phyloP scores from a whole-genome alignment of 768 basidiomycete genomes.

The Auricularia cornea region DNA sequence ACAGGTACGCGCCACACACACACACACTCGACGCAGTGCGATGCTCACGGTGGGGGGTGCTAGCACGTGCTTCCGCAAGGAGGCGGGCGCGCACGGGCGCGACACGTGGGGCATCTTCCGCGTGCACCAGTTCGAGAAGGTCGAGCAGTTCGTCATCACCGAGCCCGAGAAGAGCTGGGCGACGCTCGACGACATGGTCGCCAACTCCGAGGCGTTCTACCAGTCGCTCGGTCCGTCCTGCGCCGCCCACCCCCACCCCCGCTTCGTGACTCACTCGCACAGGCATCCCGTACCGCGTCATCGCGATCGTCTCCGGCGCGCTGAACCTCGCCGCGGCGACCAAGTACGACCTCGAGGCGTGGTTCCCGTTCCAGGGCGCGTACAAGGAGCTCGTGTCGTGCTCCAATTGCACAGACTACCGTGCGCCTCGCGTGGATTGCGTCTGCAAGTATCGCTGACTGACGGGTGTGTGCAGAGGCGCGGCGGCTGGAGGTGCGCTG shows the following conservation, averaged over 20 bases:
- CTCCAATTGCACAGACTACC: slow-evolving; percentile 98
- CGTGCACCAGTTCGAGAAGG: slow-evolving; percentile 98
- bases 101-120: slow-evolving; percentile 99
- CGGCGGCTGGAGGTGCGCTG: slow-evolving; percentile 89
- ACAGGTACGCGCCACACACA: slow-evolving; percentile 31
- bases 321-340: slow-evolving; percentile 94
- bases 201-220: slow-evolving; percentile 88
- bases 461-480: slow-evolving; percentile 45
- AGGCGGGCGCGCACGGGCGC: slow-evolving; percentile 93
- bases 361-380: slow-evolving; percentile 95
- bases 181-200: slow-evolving; percentile 87
- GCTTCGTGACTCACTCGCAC: too few relatives aligned
- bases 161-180: slow-evolving; percentile 92
- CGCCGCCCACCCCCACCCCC: too few relatives aligned
- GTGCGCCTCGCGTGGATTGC: slow-evolving; percentile 32
- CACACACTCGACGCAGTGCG: slow-evolving; percentile 22
- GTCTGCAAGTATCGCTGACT: not conserved
- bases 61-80: slow-evolving; percentile 92
- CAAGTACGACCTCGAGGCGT: slow-evolving; percentile 97
- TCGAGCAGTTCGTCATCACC: slow-evolving; percentile 95
- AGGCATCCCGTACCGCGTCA: slow-evolving; percentile 91
- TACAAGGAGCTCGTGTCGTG: slow-evolving; percentile 98
- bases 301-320: slow-evolving; percentile 92
- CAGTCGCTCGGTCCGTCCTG: slow-evolving; percentile 85
- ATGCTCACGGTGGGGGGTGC: slow-evolving; percentile 45